Percentiles rank a stretch among this genome's conserved stretches.
These are phyloP conservation scores for Clohesyomyces aquaticus DNA, from an alignment of 495 filamentous ascomycete genomes.

Conservation along the genomic window DNA sequence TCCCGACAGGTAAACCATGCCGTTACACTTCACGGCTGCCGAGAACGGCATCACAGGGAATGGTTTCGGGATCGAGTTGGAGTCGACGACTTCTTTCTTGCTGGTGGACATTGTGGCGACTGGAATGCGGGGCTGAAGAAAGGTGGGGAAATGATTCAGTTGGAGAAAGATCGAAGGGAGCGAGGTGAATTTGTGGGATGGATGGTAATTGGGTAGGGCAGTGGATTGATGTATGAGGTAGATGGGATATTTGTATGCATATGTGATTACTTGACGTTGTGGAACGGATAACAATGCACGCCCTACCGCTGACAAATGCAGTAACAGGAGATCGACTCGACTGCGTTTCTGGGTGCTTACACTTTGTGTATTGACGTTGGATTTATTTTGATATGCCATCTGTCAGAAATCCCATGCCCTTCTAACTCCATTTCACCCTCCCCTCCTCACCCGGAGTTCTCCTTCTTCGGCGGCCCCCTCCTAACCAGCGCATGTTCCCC, in stretches of 20 bases:
- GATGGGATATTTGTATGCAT: too few species aligned
- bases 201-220: too few species aligned
- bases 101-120: slow-evolving; percentile 1
- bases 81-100: slow-evolving; percentile 35
- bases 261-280: not conserved
- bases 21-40: slow-evolving; percentile 39
- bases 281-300: slow-evolving; percentile 3
- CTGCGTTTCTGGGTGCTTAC: not conserved
- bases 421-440: not conserved
- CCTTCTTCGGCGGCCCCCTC: slow-evolving; percentile 19
- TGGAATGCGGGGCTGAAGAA: too few species aligned
- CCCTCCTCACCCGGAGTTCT: not conserved
- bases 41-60: slow-evolving; percentile 35
- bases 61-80: slow-evolving; percentile 19
- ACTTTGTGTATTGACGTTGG: too few species aligned
- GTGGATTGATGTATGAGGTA: too few species aligned
- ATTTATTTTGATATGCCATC: too few species aligned
- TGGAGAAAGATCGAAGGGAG: too few species aligned
- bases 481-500: slow-evolving; percentile 16
- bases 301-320: slow-evolving; percentile 10
- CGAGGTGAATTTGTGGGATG: too few species aligned
- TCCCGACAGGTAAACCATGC: slow-evolving; percentile 46
- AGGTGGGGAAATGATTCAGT: too few species aligned
- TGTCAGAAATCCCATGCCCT: too few species aligned
- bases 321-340: not conserved